Percentiles rank a stretch among this genome's conserved stretches.
phyloP scores from a whole-genome alignment of 2,329 filamentous ascomycete species.

The Chaetomium olivaceum region DNA sequence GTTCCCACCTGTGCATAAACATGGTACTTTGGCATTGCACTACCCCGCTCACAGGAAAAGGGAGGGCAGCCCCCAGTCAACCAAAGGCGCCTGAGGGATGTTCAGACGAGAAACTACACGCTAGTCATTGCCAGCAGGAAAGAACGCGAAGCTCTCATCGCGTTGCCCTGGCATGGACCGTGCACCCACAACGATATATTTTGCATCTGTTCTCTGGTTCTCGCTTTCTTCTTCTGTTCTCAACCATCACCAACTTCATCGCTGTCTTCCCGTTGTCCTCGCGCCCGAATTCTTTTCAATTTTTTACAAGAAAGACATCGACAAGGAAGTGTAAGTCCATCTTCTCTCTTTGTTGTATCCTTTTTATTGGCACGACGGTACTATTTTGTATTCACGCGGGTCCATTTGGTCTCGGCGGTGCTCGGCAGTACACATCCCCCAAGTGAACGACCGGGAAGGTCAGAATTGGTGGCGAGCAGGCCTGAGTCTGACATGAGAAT shows the following conservation, averaged over 20 bases:
- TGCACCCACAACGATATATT: background rate
- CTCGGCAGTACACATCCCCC: background rate
- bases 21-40: background rate
- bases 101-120: background rate
- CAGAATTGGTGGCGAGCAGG: background rate
- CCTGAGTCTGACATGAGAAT: background rate
- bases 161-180: background rate
- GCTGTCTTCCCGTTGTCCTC: background rate
- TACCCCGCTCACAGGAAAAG: too few relatives aligned
- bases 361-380: background rate
- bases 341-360: background rate
- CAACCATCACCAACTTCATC: slow-evolving; percentile 5
- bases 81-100: background rate
- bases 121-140: background rate
- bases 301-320: background rate
- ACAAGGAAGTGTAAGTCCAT: slow-evolving; percentile 14
- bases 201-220: background rate
- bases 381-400: background rate
- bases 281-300: background rate
- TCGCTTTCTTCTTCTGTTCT: background rate
- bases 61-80: background rate
- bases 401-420: background rate
- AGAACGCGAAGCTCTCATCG: background rate
- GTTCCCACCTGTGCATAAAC: background rate
- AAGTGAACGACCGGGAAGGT: background rate